Conservation (phyloP, 2,329 filamentous ascomycete genomes). For the Penicillium sp. region DNA sequence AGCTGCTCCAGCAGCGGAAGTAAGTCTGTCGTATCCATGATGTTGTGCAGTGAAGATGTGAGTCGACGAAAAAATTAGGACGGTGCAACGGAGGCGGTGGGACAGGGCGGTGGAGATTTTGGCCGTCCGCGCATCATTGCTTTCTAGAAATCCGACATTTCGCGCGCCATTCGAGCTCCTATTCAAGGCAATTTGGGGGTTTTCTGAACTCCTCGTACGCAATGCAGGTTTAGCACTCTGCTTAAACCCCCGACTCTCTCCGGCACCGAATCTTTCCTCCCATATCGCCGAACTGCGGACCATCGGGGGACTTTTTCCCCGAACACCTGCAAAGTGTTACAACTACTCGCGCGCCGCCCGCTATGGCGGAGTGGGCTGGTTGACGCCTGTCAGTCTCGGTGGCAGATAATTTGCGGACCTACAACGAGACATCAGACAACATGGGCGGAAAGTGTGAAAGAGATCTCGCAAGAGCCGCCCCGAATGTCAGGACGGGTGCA, state of each 20-base stretch:
- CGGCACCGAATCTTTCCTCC: neutral
- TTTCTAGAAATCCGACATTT: constrained; percentile 3
- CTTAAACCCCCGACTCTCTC: neutral
- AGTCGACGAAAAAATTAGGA: constrained; percentile 22
- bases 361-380: constrained; percentile 30
- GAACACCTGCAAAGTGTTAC: constrained; percentile 36
- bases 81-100: constrained; percentile 20
- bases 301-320: constrained; percentile 13
- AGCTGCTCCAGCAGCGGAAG: constrained; percentile 69
- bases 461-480: constrained; percentile 18
- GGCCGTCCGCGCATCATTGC: constrained; percentile 9
- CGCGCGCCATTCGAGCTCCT: neutral
- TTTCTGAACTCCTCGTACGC: neutral
- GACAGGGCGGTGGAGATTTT: constrained; percentile 16
- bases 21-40: constrained; percentile 60
- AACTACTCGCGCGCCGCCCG: constrained; percentile 33
- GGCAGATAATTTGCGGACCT: neutral
- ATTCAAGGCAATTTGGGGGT: neutral
- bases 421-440: constrained; percentile 23
- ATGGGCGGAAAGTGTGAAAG: constrained; percentile 29
- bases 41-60: constrained; percentile 12
- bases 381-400: constrained; percentile 10
- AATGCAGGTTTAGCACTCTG: neutral
- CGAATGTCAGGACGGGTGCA: constrained; percentile 59
- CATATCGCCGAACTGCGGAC: neutral